Evolutionary conservation across 225 moss, liverwort and hornwort genomes (phyloP).

Genomic region (Physcomitrellopsis africana): DNA sequence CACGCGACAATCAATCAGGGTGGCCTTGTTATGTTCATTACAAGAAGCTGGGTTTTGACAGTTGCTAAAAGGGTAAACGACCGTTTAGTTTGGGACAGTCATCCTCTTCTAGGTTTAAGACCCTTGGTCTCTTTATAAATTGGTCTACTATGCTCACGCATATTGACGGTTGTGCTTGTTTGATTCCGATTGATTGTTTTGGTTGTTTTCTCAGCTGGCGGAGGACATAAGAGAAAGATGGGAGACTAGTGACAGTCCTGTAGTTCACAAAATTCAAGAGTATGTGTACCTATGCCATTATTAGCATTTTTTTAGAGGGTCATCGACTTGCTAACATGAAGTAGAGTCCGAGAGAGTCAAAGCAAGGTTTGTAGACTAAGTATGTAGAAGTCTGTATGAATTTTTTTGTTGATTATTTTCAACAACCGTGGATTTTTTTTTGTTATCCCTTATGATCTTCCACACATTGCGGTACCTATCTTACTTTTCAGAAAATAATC

Average conservation of each 20-base stretch:
- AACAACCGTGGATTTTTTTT: background rate
- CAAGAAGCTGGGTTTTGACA: background rate
- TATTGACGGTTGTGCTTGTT: background rate
- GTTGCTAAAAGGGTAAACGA: background rate
- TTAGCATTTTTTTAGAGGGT: conserved; percentile 7
- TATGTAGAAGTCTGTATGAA: background rate
- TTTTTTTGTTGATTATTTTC: background rate
- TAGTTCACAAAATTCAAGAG: conserved; percentile 99
- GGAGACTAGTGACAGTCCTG: conserved; percentile 99
- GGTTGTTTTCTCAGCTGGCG: conserved; percentile 59
- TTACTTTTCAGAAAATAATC: background rate
- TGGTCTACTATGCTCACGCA: background rate
- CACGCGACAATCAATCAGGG: background rate
- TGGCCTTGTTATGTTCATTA: background rate
- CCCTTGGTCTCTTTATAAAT: background rate
- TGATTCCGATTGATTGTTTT: background rate
- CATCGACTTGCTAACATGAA: background rate
- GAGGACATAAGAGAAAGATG: conserved; percentile 98
- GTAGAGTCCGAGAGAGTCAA: background rate
- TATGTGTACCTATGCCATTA: conserved; percentile 31
- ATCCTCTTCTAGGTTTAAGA: background rate
- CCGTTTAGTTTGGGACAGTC: background rate
- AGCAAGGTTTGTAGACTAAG: background rate
- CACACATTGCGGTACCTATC: background rate
- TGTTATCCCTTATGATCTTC: background rate